phyloP scores from a whole-genome alignment of 2,329 filamentous ascomycete genomes.

The Zalaria obscura region DNA sequence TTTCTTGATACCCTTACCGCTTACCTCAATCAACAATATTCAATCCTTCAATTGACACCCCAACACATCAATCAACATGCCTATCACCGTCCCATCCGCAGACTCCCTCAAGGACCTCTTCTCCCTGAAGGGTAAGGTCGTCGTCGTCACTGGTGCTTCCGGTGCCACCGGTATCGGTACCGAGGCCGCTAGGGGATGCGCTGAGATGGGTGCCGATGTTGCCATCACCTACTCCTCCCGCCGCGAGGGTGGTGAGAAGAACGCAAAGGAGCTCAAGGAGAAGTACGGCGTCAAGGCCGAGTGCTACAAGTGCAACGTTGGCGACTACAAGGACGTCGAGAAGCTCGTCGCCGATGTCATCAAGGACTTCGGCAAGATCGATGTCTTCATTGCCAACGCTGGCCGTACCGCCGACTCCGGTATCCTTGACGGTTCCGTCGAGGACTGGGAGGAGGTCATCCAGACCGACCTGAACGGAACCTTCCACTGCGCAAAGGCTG shows the following conservation, averaged over 20 bases:
- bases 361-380: conserved; percentile 56
- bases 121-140: conserved; percentile 39
- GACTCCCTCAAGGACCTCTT: conserved; percentile 42
- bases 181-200: conserved; percentile 50
- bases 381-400: conserved; percentile 55
- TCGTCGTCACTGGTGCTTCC: conserved; percentile 37
- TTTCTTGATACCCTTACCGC: no score
- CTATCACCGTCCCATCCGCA: conserved; percentile 27
- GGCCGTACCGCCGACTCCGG: conserved; percentile 56
- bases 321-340: conserved; percentile 41
- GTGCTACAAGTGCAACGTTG: conserved; percentile 52
- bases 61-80: conserved; percentile 6
- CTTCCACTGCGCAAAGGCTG: conserved; percentile 76
- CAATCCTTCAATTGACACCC: background rate
- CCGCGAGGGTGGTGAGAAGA: conserved; percentile 48
- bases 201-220: conserved; percentile 49
- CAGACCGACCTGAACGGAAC: conserved; percentile 76
- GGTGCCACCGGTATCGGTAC: conserved; percentile 56
- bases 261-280: conserved; percentile 45
- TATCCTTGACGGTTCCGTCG: conserved; percentile 53
- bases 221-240: conserved; percentile 55
- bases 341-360: conserved; percentile 45
- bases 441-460: conserved; percentile 65
- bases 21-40: background rate
- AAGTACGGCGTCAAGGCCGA: conserved; percentile 52